Base-by-base conservation (phyloP, 352 stramenopile genomes). In the Phytophthora brassicae region DNA sequence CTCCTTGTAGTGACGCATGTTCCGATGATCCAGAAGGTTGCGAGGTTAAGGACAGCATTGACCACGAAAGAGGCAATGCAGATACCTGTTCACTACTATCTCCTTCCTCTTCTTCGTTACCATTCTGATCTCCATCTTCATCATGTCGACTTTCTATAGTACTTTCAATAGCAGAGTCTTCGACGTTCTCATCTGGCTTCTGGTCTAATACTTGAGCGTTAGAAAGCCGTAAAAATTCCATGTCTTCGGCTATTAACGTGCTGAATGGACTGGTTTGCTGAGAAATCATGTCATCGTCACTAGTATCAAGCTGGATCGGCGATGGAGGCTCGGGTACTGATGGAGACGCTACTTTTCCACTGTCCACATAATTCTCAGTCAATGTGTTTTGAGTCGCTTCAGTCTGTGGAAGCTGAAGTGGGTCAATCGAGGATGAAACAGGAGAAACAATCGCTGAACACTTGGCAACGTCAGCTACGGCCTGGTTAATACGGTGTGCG, bases 31-130 rank as follows among this genome's bases (percentile, higher is more conserved):
- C 63, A 11, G 60, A 77, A 48, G 65, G 65, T 29, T 81, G 58
- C 14, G 77, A 87, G 0, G 77, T 77, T 28, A 83, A 65, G n/a
- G 80, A 89, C 9, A 89, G 60, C 80, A 86, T 89, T 0, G 74
- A 86, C 66, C 74, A 79, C 17, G 76, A 86, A 6, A 88, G 33
- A 22, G 77, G 78, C 23, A 90, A 54, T 0, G 68, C 64, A 12
- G 72, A 70, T 0, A 88, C 60, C 33, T 54, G 60, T 14, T 82
- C 75, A 8, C 43, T 60, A 6, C 72, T 71, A 22, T 74, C 68
- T 39, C 65, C 60, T 57, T 73, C 56, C 6, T 73, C 57, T 1
- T 70, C 31, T 3, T 70, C 51, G n/a, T 66, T 22, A 13, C 66
- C 56, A 19, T 71, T 60, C 41, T 69, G 54, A 11, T 14, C 20